Conservation (phyloP, 2,329 filamentous ascomycete species). For the Passalora sequoiae region DNA sequence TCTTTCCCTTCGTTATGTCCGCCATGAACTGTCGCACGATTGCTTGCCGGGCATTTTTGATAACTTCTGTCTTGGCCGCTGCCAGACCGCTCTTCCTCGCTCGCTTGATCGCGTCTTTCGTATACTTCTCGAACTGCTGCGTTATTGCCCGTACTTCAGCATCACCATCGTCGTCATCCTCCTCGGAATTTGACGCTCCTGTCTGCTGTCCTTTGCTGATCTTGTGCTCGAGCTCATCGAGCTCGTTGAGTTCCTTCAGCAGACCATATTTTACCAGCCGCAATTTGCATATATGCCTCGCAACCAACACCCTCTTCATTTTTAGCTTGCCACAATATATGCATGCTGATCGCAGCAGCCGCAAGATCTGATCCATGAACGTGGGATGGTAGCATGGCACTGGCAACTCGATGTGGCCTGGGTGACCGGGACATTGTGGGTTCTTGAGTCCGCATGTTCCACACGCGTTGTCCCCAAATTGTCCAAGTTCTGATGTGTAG, state of each 20-base stretch:
- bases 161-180: conserved; percentile 59
- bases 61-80: conserved; percentile 73
- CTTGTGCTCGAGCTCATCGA: conserved; percentile 40
- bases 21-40: conserved; percentile 78
- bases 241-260: conserved; percentile 58
- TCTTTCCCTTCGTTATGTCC: conserved; percentile 62
- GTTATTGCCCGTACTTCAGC: conserved; percentile 54
- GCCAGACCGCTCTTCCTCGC: conserved; percentile 47
- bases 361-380: conserved; percentile 87
- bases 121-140: conserved; percentile 59
- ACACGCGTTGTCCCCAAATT: conserved; percentile 81
- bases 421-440: conserved; percentile 77
- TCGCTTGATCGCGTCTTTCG: conserved; percentile 63
- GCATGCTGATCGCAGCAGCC: conserved; percentile 80
- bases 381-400: conserved; percentile 93
- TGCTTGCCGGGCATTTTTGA: conserved; percentile 67
- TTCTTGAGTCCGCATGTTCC: conserved; percentile 84
- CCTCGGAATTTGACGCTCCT: conserved; percentile 21
- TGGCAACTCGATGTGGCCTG: conserved; percentile 90
- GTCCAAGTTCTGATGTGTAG: conserved; percentile 86
- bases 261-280: conserved; percentile 80
- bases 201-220: conserved; percentile 15
- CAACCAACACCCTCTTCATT: conserved; percentile 68
- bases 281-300: conserved; percentile 77
- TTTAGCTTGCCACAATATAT: conserved; percentile 85